A percentile compares a stretch with the other conserved stretches of the same genome.
Conservation (phyloP, 2,329 filamentous ascomycete genomes). For the Corniculantispora saksenae region DNA sequence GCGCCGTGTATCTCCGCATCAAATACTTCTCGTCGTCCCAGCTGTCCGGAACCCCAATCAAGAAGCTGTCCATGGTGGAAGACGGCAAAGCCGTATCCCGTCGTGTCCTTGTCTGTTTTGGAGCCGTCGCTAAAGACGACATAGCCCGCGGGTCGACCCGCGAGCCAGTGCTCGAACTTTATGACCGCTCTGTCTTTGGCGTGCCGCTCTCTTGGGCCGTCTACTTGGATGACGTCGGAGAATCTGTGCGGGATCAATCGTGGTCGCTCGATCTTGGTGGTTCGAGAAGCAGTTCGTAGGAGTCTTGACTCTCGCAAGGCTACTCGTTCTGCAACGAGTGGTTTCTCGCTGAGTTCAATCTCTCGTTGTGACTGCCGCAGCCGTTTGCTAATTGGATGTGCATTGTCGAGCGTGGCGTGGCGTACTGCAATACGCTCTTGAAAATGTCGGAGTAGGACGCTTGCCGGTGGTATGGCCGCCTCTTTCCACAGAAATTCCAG, state of each 20-base stretch:
- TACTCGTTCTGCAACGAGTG: constrained; percentile 3
- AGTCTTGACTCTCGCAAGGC: background rate
- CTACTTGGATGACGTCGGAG: background rate
- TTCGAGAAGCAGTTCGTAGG: background rate
- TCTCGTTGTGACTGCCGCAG: constrained; percentile 5
- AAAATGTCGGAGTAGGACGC: background rate
- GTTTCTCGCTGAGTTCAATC: constrained; percentile 5
- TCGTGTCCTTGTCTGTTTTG: background rate
- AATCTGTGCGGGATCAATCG: constrained; percentile 10
- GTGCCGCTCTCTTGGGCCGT: background rate
- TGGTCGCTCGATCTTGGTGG: background rate
- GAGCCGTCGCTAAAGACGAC: constrained; percentile 10
- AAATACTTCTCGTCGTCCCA: background rate
- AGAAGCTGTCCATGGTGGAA: constrained; percentile 1
- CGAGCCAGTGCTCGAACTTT: constrained; percentile 1
- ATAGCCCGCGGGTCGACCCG: background rate
- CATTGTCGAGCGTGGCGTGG: background rate
- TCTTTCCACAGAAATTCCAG: constrained; percentile 11
- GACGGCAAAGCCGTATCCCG: constrained; percentile 1
- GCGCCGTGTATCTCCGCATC: no score
- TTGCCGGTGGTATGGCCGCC: constrained; percentile 4
- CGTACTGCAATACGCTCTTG: background rate
- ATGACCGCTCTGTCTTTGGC: background rate
- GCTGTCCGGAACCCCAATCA: background rate
- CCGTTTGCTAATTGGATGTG: constrained; percentile 4